Evolutionary conservation across 2,329 filamentous ascomycete species (phyloP).

Genomic region (Fusarium sororula): DNA sequence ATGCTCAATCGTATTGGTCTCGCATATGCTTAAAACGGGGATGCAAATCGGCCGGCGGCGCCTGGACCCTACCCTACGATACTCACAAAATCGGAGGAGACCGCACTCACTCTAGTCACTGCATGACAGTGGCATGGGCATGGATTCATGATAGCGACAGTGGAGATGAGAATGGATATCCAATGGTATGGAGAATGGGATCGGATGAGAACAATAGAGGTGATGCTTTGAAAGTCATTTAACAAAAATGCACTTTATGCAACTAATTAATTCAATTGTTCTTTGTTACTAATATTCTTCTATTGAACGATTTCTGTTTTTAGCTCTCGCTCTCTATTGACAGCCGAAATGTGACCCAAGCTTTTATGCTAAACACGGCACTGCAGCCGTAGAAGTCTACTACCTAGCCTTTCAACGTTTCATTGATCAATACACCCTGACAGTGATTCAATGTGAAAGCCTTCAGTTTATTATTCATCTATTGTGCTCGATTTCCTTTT

Average conservation of each 20-base stretch:
- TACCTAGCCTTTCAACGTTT: background rate
- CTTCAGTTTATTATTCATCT: background rate
- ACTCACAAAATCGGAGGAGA: conserved; percentile 26
- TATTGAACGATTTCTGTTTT: conserved; percentile 11
- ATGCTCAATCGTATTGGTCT: conserved; percentile 9
- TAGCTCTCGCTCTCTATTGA: conserved; percentile 3
- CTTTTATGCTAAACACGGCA: background rate
- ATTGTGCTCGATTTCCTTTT: background rate
- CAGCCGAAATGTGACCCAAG: conserved; percentile 6
- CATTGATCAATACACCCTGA: background rate
- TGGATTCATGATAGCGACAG: conserved; percentile 14
- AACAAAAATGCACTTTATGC: background rate
- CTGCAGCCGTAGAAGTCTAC: background rate
- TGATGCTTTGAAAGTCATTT: background rate
- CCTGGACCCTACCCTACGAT: conserved; percentile 16
- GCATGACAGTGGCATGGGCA: background rate
- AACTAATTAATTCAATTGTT: background rate
- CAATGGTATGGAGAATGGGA: background rate
- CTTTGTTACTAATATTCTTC: background rate
- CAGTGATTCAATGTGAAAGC: conserved; percentile 4
- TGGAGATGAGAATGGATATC: background rate
- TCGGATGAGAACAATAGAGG: background rate
- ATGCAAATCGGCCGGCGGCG: conserved; percentile 18
- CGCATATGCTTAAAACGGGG: conserved; percentile 43
- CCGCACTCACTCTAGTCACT: conserved; percentile 6